These are phyloP conservation scores for Purpureocillium takamizusanense DNA, from an alignment of 2,329 filamentous ascomycete genomes.

Conservation along the genomic window DNA sequence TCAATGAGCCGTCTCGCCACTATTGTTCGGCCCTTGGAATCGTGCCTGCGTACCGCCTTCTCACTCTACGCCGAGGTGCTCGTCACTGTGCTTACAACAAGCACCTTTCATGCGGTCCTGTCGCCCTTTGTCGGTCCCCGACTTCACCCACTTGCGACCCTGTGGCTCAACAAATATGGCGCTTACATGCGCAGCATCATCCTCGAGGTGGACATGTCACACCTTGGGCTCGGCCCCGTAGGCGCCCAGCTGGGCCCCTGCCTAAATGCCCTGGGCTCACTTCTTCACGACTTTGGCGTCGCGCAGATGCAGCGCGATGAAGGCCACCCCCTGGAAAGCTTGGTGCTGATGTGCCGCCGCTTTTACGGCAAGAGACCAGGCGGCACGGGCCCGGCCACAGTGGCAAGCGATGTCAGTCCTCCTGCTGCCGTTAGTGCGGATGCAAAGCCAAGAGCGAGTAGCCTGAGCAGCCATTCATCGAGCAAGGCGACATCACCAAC, in stretches of 20 bases:
- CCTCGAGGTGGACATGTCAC: constrained; percentile 32
- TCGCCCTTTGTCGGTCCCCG: constrained; percentile 24
- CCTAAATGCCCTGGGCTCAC: constrained; percentile 13
- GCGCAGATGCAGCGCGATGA: constrained; percentile 12
- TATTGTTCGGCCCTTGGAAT: constrained; percentile 13
- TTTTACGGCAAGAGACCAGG: constrained; percentile 18
- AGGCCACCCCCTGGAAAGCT: constrained; percentile 14
- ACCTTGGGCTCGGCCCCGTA: constrained; percentile 20
- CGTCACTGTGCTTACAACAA: constrained; percentile 21
- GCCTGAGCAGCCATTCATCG: too few species aligned
- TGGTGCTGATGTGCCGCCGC: constrained; percentile 25
- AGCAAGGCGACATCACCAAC: not conserved
- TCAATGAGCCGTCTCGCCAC: constrained; percentile 21
- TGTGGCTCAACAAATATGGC: constrained; percentile 25
- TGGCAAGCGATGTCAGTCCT: too few species aligned
- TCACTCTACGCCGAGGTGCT: constrained; percentile 27
- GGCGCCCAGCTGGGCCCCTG: constrained; percentile 16
- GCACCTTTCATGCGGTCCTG: constrained; percentile 27
- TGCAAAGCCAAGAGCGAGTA: too few species aligned
- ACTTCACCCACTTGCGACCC: constrained; percentile 23
- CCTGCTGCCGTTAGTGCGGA: too few species aligned
- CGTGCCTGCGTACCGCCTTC: constrained; percentile 22
- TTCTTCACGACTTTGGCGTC: constrained; percentile 19
- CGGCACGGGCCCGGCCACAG: too few species aligned
- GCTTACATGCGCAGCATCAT: constrained; percentile 24